phyloP scores from a whole-genome alignment of 2,329 filamentous ascomycete genomes.

The Domatiomyces catenatus region DNA sequence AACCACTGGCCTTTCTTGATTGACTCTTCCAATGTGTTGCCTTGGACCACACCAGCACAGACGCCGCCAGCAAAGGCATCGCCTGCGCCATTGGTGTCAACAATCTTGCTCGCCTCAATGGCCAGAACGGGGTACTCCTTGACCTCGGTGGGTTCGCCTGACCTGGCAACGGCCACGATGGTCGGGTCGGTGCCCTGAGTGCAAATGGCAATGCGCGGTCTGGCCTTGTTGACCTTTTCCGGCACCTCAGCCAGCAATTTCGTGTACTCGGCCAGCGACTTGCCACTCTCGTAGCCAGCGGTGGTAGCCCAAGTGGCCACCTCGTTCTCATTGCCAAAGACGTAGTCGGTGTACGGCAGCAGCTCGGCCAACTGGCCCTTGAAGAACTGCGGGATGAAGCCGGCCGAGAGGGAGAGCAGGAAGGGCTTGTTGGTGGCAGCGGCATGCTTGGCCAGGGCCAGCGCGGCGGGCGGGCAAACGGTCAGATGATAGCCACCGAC shows the following conservation, averaged over 20 bases:
- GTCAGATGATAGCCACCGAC: slow-evolving; percentile 96
- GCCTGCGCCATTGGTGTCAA: slow-evolving; percentile 91
- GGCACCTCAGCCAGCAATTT: slow-evolving; percentile 72
- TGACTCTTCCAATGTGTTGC: slow-evolving; percentile 59
- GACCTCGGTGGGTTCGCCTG: slow-evolving; percentile 47
- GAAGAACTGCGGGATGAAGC: slow-evolving; percentile 96
- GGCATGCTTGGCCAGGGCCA: slow-evolving; percentile 80
- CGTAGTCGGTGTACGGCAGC: slow-evolving; percentile 86
- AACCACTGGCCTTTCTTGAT: slow-evolving; percentile 96
- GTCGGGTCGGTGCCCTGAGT: slow-evolving; percentile 91
- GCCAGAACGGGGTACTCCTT: slow-evolving; percentile 67
- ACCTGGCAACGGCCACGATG: slow-evolving; percentile 59
- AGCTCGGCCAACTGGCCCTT: slow-evolving; percentile 83
- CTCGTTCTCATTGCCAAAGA: slow-evolving; percentile 95
- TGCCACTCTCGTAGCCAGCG: slow-evolving; percentile 57
- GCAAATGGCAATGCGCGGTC: slow-evolving; percentile 74
- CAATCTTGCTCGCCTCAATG: slow-evolving; percentile 64
- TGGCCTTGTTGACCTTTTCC: slow-evolving; percentile 68
- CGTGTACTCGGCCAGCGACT: slow-evolving; percentile 52
- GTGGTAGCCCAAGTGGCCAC: slow-evolving; percentile 73
- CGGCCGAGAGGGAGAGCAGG: slow-evolving; percentile 79
- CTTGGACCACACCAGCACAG: slow-evolving; percentile 73
- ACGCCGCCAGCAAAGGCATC: slow-evolving; percentile 95
- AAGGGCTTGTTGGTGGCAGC: slow-evolving; percentile 79
- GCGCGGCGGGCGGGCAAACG: slow-evolving; percentile 78